These are phyloP conservation scores for Pisolithus marmoratus DNA, from an alignment of 768 basidiomycete genomes.

Conservation along the genomic window DNA sequence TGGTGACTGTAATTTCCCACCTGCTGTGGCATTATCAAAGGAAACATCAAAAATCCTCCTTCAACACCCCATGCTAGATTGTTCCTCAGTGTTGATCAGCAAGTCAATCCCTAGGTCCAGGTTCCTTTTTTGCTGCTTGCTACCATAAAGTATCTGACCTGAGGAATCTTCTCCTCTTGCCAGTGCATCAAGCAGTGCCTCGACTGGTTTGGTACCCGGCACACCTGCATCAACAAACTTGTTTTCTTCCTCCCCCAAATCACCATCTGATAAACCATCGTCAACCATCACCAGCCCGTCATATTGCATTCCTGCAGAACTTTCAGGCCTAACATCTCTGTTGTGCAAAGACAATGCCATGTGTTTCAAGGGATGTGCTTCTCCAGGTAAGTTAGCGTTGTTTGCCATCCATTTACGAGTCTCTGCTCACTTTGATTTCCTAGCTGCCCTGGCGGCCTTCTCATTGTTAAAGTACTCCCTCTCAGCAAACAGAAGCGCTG, in stretches of 20 bases:
- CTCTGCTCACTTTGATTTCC: conserved; percentile 1
- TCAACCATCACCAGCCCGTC: no score
- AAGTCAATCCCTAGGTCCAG: conserved; percentile 19
- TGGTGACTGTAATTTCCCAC: conserved; percentile 15
- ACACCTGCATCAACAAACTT: no score
- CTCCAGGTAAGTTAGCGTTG: not conserved
- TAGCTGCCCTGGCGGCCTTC: not conserved
- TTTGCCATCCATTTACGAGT: not conserved
- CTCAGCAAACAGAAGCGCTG: conserved; percentile 23
- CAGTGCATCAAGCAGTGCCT: no score
- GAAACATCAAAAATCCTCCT: conserved; percentile 9
- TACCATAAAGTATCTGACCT: conserved; percentile 1
- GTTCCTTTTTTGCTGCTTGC: conserved; percentile 2
- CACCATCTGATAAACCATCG: no score
- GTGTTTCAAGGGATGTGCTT: no score
- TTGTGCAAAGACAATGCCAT: no score
- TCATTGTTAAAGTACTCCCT: conserved; percentile 23
- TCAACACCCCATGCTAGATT: conserved; percentile 8
- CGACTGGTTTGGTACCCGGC: no score
- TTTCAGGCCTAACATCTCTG: no score
- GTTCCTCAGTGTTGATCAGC: conserved; percentile 22
- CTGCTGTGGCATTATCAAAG: conserved; percentile 15
- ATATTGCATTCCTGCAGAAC: no score
- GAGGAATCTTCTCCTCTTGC: not conserved
- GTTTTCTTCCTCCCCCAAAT: no score